A percentile compares a stretch with the other conserved stretches of the same genome.
Conservation (phyloP, 768 basidiomycete species). For the Leccinum boreale region DNA sequence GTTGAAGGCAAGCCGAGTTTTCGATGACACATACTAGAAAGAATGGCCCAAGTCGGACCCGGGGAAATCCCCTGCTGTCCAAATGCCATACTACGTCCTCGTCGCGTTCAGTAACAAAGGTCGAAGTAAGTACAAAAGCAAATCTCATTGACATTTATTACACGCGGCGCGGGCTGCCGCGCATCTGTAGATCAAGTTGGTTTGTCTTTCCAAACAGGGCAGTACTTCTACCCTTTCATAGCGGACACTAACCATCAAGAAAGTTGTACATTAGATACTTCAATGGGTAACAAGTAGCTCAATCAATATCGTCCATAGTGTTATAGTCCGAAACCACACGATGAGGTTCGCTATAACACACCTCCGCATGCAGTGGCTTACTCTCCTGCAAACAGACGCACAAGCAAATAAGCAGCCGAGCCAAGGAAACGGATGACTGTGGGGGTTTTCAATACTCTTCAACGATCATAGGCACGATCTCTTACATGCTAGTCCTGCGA, state of each 20-base stretch:
- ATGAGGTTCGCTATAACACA: background rate
- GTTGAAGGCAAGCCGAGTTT: background rate
- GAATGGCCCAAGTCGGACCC: conserved; percentile 28
- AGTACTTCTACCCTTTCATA: background rate
- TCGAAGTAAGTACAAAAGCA: background rate
- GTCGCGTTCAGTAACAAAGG: background rate
- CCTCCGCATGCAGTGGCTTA: conserved; percentile 25
- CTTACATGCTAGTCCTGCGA: conserved; percentile 85
- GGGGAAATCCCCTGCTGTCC: conserved; percentile 11
- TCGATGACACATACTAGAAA: conserved; percentile 20
- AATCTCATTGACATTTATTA: background rate
- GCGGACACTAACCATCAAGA: background rate
- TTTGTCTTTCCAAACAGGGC: background rate
- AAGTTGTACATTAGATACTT: background rate
- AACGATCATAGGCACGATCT: conserved; percentile 10
- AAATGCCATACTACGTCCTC: conserved; percentile 1
- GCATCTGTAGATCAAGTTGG: background rate
- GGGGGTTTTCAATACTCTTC: background rate
- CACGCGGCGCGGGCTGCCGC: background rate
- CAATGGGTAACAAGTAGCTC: background rate
- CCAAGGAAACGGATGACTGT: conserved; percentile 84
- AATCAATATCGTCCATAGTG: conserved; percentile 12
- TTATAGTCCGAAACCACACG: background rate
- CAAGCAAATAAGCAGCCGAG: conserved; percentile 75
- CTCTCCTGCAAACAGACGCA: conserved; percentile 88